Percentiles rank a stretch among this genome's conserved stretches.
Conservation (phyloP, 2,329 filamentous ascomycete genomes). For the Talaromyces pinophilus region DNA sequence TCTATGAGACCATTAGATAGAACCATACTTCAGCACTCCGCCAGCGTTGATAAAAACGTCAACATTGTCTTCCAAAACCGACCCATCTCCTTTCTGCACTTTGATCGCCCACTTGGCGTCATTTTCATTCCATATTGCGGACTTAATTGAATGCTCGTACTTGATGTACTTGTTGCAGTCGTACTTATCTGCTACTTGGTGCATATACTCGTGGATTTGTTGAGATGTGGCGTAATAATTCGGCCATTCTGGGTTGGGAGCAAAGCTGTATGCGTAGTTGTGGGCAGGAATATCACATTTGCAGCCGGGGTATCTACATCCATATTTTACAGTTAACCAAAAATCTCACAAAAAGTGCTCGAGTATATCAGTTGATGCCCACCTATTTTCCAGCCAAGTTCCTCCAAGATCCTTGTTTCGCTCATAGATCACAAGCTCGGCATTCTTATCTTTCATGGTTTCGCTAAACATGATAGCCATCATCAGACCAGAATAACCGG, state of each 20-base stretch:
- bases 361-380: background rate
- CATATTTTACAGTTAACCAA: background rate
- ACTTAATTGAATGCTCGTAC: background rate
- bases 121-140: background rate
- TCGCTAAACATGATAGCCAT: constrained; percentile 22
- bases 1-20: too few species aligned
- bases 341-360: fast-evolving
- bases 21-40: background rate
- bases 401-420: constrained; percentile 23
- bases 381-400: constrained; percentile 24
- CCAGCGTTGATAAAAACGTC: background rate
- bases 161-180: background rate
- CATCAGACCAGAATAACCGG: constrained; percentile 29
- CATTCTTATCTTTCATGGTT: constrained; percentile 20
- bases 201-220: background rate
- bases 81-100: background rate
- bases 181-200: background rate
- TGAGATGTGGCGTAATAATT: constrained; percentile 29
- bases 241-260: constrained; percentile 23
- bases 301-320: constrained; percentile 14
- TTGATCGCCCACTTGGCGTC: background rate
- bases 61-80: background rate
- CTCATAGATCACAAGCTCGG: constrained; percentile 22
- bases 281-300: constrained; percentile 18
- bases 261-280: constrained; percentile 18